These are phyloP conservation scores for Teunomyces barrocoloradensis DNA, from an alignment of 805 yeast genomes.

Conservation along the genomic window DNA sequence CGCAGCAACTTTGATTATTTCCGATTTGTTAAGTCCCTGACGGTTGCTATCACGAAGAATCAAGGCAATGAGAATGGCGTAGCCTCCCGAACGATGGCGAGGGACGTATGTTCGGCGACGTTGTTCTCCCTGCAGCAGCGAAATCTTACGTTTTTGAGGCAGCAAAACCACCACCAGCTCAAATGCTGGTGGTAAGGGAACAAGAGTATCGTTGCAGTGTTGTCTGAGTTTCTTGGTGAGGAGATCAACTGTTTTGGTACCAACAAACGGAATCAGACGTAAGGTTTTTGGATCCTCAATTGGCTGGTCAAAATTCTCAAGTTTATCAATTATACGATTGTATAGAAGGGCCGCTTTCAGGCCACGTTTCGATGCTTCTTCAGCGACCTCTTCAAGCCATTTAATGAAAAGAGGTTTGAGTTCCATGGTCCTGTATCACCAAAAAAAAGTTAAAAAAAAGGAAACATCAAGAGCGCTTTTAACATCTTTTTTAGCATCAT, in stretches of 20 bases:
- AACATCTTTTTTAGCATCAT: background rate
- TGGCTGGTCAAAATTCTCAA: conserved; percentile 43
- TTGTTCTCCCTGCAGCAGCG: conserved; percentile 10
- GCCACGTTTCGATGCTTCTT: conserved; percentile 44
- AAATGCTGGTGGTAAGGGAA: conserved; percentile 42
- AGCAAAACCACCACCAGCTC: conserved; percentile 4
- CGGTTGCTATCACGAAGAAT: conserved; percentile 45
- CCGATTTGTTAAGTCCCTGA: conserved; percentile 63
- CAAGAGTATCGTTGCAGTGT: conserved; percentile 58
- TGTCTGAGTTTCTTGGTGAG: conserved; percentile 46
- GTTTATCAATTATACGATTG: conserved; percentile 52
- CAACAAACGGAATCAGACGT: conserved; percentile 60
- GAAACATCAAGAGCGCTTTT: too few species aligned
- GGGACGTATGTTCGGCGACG: conserved; percentile 57
- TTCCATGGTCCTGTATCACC: conserved; percentile 22
- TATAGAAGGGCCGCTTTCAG: conserved; percentile 54
- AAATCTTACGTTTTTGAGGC: background rate
- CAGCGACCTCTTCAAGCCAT: conserved; percentile 59
- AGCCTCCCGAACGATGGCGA: conserved; percentile 73
- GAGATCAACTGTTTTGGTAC: conserved; percentile 59
- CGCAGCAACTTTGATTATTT: conserved; percentile 52
- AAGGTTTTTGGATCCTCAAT: conserved; percentile 60
- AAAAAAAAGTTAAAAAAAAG: background rate
- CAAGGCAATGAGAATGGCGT: conserved; percentile 70
- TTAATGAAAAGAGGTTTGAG: conserved; percentile 49